Percentiles rank a stretch among this genome's conserved stretches.
Conservation (phyloP, 345 rosid species). For the Populus tremula region DNA sequence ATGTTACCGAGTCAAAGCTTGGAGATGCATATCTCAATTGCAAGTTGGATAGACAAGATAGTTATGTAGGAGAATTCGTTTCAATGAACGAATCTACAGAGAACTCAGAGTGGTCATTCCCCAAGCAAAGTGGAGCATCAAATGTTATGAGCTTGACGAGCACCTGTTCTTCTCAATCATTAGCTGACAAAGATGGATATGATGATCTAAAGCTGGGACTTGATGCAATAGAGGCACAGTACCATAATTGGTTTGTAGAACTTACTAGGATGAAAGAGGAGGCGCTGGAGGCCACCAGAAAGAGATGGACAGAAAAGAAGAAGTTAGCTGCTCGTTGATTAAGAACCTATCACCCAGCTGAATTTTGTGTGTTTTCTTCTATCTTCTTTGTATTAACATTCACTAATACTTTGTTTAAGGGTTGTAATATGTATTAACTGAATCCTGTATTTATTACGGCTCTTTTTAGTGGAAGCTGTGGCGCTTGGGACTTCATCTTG, state of each 20-base stretch:
- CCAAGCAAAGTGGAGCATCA: slow-evolving; percentile 27
- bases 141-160: slow-evolving; percentile 9
- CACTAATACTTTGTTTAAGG: neutral
- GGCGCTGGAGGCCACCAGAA: slow-evolving; percentile 17
- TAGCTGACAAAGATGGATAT: slow-evolving; percentile 1
- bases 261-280: slow-evolving; percentile 23
- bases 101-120: slow-evolving; percentile 28
- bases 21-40: slow-evolving; percentile 27
- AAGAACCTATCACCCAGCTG: neutral
- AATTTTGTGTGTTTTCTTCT: neutral
- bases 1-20: slow-evolving; percentile 23
- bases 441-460: slow-evolving; percentile 16
- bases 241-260: slow-evolving; percentile 20
- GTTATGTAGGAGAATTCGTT: slow-evolving; percentile 22
- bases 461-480: slow-evolving; percentile 14
- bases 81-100: slow-evolving; percentile 21
- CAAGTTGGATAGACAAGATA: slow-evolving; percentile 26
- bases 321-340: slow-evolving; percentile 21
- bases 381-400: neutral
- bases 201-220: slow-evolving; percentile 21
- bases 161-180: slow-evolving; percentile 4
- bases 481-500: neutral
- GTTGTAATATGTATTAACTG: neutral
- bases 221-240: slow-evolving; percentile 16
- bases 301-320: slow-evolving; percentile 22